phyloP scores from a whole-genome alignment of 129 eudicot species.

The Mikania micrantha region DNA sequence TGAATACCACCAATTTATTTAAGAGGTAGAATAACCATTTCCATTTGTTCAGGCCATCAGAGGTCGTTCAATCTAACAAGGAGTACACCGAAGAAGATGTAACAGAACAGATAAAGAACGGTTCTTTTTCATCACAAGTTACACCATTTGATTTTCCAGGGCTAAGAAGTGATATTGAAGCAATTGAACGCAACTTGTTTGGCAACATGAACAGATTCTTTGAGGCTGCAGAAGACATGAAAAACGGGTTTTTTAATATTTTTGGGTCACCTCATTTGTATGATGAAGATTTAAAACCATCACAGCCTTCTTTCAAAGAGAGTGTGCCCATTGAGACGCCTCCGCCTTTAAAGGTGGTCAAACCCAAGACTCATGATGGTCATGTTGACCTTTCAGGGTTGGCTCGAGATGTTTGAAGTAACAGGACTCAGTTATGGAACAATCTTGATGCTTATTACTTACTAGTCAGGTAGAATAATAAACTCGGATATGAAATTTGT shows the following conservation, averaged over 20 bases:
- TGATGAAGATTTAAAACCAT: slow-evolving; percentile 36
- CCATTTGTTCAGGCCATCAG: slow-evolving; percentile 52
- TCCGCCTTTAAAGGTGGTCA: slow-evolving; percentile 17
- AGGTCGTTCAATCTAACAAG: slow-evolving; percentile 71
- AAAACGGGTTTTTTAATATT: slow-evolving; percentile 46
- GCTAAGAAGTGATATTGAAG: slow-evolving; percentile 70
- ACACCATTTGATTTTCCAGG: slow-evolving; percentile 62
- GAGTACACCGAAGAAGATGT: slow-evolving; percentile 95
- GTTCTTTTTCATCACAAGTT: slow-evolving; percentile 37
- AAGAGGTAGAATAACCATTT: too few species aligned
- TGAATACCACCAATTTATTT: too few species aligned
- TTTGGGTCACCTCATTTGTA: slow-evolving; percentile 42
- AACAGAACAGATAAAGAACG: slow-evolving; percentile 52
- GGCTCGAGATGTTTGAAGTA: slow-evolving; percentile 68
- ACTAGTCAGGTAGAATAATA: slow-evolving; percentile 13
- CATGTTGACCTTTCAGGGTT: slow-evolving; percentile 68
- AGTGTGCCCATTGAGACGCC: slow-evolving; percentile 40
- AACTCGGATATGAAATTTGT: background rate
- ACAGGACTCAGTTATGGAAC: background rate
- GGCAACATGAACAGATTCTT: slow-evolving; percentile 55
- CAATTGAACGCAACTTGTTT: slow-evolving; percentile 59
- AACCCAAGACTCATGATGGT: slow-evolving; percentile 40
- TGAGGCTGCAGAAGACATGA: slow-evolving; percentile 85
- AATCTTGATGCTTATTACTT: background rate
- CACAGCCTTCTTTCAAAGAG: slow-evolving; percentile 22